Conservation (phyloP, 1,284 basidiomycete species). For the Rhizoctonia solani region DNA sequence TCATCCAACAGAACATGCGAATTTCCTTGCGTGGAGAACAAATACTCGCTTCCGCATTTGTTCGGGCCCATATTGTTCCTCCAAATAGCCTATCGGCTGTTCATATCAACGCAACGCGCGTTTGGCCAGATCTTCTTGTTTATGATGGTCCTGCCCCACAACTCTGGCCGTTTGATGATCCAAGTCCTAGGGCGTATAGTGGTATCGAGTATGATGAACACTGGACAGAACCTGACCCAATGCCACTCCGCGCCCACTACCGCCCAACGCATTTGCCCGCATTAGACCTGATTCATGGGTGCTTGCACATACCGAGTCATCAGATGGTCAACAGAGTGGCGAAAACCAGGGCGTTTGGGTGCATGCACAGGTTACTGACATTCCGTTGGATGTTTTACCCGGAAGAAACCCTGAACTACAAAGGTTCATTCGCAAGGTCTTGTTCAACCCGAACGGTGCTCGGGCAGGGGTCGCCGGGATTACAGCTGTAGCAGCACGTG, state of each 20-base stretch:
- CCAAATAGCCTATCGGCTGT: constrained; percentile 5
- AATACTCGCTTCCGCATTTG: constrained; percentile 25
- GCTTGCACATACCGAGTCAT: constrained; percentile 6
- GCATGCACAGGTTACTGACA: constrained; percentile 20
- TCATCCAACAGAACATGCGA: constrained; percentile 12
- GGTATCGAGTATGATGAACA: constrained; percentile 10
- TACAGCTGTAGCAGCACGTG: constrained; percentile 9
- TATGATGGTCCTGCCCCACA: constrained; percentile 14
- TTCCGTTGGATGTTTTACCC: constrained; percentile 14
- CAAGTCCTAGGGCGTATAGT: not conserved
- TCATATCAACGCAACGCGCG: constrained; percentile 31
- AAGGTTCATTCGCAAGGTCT: constrained; percentile 15
- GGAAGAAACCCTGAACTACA: constrained; percentile 15
- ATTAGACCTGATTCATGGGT: constrained; percentile 29
- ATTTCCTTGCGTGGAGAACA: constrained; percentile 22
- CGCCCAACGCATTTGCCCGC: constrained; percentile 9
- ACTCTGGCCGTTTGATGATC: constrained; percentile 23
- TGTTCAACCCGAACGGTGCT: constrained; percentile 16
- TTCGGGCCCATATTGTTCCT: constrained; percentile 19
- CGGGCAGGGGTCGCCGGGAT: constrained; percentile 22
- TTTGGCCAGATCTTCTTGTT: constrained; percentile 21
- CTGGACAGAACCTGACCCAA: constrained; percentile 25
- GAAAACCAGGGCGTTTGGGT: constrained; percentile 25
- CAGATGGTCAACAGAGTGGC: not conserved
- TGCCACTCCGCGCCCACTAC: constrained; percentile 17